Percentiles rank a stretch among this genome's conserved stretches.
These are phyloP conservation scores for Zalaria obscura DNA, from an alignment of 2,329 filamentous ascomycete species.

Conservation along the genomic window DNA sequence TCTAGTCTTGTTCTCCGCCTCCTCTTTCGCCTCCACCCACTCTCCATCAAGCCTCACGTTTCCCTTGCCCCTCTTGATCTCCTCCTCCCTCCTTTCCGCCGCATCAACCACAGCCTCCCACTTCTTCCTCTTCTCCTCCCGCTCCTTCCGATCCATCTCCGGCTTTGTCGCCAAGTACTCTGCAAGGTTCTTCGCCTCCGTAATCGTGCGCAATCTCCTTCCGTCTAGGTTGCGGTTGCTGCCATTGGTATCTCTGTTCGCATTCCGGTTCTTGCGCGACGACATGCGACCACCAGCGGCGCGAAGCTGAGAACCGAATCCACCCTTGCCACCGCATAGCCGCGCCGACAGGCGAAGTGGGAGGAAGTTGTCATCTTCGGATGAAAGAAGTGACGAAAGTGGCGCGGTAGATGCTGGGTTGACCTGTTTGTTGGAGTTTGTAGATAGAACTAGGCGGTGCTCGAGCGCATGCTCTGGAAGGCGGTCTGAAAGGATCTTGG, in stretches of 20 bases:
- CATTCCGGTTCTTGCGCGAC: slow-evolving; percentile 74
- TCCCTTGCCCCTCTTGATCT: slow-evolving; percentile 60
- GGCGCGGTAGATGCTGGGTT: slow-evolving; percentile 36
- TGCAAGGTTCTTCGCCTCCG: slow-evolving; percentile 86
- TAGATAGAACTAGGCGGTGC: slow-evolving; percentile 63
- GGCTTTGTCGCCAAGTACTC: slow-evolving; percentile 93
- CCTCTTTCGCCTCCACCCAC: slow-evolving; percentile 92
- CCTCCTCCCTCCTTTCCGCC: slow-evolving; percentile 70
- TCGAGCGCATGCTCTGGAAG: slow-evolving; percentile 38
- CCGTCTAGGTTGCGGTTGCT: slow-evolving; percentile 92
- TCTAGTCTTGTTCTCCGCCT: slow-evolving; percentile 69
- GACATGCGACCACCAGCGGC: slow-evolving; percentile 98
- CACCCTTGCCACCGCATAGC: slow-evolving; percentile 86
- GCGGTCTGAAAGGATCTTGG: slow-evolving; percentile 44
- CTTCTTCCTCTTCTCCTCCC: slow-evolving; percentile 66
- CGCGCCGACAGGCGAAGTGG: slow-evolving; percentile 68
- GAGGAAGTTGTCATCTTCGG: slow-evolving; percentile 43
- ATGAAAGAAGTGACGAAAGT: slow-evolving; percentile 48
- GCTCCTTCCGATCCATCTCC: slow-evolving; percentile 91
- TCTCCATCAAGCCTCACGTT: slow-evolving; percentile 57
- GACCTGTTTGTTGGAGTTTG: slow-evolving; percentile 62
- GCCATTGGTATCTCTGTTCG: slow-evolving; percentile 62
- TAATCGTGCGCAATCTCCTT: slow-evolving; percentile 75
- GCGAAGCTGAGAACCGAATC: slow-evolving; percentile 92
- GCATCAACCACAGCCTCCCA: slow-evolving; percentile 83